Percentiles rank a stretch among this genome's conserved stretches.
phyloP scores from a whole-genome alignment of 306 rosid species.

The Castanea mollissima region DNA sequence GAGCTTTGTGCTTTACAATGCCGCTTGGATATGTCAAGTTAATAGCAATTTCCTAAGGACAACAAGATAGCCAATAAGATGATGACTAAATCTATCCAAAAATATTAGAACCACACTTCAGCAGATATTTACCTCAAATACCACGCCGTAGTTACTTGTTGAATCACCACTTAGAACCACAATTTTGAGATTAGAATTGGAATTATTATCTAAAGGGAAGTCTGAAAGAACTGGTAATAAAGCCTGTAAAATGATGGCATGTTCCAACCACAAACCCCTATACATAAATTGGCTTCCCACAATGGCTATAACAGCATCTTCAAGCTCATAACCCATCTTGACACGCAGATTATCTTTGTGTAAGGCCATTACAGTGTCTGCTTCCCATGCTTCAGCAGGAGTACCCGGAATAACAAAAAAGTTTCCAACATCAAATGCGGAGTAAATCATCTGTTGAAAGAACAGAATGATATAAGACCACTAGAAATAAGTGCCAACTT shows the following conservation, averaged over 20 bases:
- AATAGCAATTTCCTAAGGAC: constrained; percentile 61
- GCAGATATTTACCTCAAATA: constrained; percentile 60
- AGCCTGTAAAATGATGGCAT: constrained; percentile 76
- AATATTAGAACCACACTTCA: constrained; percentile 8
- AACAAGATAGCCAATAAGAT: constrained; percentile 35
- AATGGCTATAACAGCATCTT: constrained; percentile 68
- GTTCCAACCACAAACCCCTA: constrained; percentile 95
- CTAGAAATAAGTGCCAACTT: constrained; percentile 12
- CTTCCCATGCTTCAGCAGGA: constrained; percentile 68
- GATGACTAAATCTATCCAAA: constrained; percentile 23
- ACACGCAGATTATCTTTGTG: constrained; percentile 48
- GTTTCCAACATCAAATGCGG: constrained; percentile 80
- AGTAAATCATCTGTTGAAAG: constrained; percentile 75
- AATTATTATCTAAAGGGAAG: constrained; percentile 44
- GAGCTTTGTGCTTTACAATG: constrained; percentile 63
- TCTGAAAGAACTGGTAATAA: constrained; percentile 58
- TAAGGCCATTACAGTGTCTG: constrained; percentile 47
- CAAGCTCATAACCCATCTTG: constrained; percentile 57
- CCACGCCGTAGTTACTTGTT: constrained; percentile 62
- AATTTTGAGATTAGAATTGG: constrained; percentile 50
- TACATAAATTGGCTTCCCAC: constrained; percentile 87
- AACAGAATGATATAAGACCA: constrained; percentile 23
- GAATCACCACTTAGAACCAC: constrained; percentile 71
- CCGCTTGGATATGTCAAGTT: constrained; percentile 78
- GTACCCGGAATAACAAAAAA: constrained; percentile 90